Base-by-base conservation (phyloP, 2,329 filamentous ascomycete species). In the Balansia obtecta region DNA sequence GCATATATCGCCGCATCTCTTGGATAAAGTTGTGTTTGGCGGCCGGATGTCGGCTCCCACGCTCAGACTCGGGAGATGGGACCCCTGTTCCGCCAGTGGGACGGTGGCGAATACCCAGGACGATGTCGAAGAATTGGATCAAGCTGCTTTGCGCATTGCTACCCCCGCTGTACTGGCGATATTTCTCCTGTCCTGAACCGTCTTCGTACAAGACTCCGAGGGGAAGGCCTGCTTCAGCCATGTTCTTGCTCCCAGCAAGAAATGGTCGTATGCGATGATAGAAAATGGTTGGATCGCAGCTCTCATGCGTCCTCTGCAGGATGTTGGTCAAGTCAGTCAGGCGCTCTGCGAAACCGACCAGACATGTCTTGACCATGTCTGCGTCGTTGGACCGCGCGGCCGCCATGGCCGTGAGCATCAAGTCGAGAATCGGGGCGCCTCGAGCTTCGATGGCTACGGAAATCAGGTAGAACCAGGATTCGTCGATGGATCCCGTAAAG, bases 1-100 rank as follows among this genome's bases (percentile, higher is more conserved):
- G 93, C 93, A 98, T 98, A 69, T 98, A 98, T 44, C 79, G 79
- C 52, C 91, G 85, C 93, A 98, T 98, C 57, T 98, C 93, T 62
- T 86, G 82, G 62, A 98, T 91, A 70, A 98, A 98, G 61, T 93
- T 94, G 69, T 95, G 49, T 70, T 69, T 56, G 51, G 63, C 51
- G 41, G 60, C 54, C 48, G 54, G 62, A 58, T 42, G 77, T 75
- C 48, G 72, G 71, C 37, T 11, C 27, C 74, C 74, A 4, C 67
- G 66, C 22, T 71, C 69, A 12, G 70, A 66, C 2, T 68, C 62
- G 15, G 66, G 59, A 11, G 46, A 43, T 1, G 49, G 18, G 45
- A 71, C 70, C 16, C 70, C 70, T 65, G 78, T 84, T 57, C 87
- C 80, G 39, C 91, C 91, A 0, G 93, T 97, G 0, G 91, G 89